Base-by-base conservation (phyloP, 2,329 filamentous ascomycete genomes). In the Hymenoscyphus fructigenus region DNA sequence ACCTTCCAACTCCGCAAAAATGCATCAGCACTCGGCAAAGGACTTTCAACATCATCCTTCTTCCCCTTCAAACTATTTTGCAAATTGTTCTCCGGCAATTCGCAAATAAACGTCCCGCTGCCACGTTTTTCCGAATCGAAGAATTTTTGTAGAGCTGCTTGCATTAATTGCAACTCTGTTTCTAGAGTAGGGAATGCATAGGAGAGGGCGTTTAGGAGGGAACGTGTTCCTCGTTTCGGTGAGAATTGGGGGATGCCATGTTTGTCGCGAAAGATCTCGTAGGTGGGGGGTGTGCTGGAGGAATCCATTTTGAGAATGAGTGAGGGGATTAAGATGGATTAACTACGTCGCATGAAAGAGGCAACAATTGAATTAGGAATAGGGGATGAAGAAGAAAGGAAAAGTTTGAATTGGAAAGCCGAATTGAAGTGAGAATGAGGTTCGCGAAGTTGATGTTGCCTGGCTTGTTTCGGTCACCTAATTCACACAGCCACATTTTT, bases 191-290 rank as follows among this genome's bases (percentile, higher is more conserved):
- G 68, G 36, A 69, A 69, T 0, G 59, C 28, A 59, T 69, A 69
- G 23, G 64, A 62, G 3, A 69, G 59, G n/a, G 68, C 68, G 63
- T 69, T 66, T 63, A 66, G 66, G 44, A 69, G 53, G 4, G 66
- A 66, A 20, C 66, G 68, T 5, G 68, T 68, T 23, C 68, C 66
- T 64, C 68, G 63, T 55, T 66, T 68, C 14, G 68, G 68, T 23
- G 63, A 63, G 62, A 69, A 69, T 59, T 69, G 68, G 26, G 68
- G 68, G 23, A 69, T 69, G 15, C 66, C 68, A 32, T 69, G 68
- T 41, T 68, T 53, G 64, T 69, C 68, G 26, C 68, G 64, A 56
- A 69, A 69, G 28, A 69, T 65, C 7, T 64, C 56, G 36, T 69
- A 69, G 7, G 63, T 61, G 58, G 68, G 68, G n/a, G 62, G 61